A percentile compares a stretch with the other conserved stretches of the same genome.
phyloP scores from a whole-genome alignment of 2,329 filamentous ascomycete genomes.

The Trichophyton schoenleinii region DNA sequence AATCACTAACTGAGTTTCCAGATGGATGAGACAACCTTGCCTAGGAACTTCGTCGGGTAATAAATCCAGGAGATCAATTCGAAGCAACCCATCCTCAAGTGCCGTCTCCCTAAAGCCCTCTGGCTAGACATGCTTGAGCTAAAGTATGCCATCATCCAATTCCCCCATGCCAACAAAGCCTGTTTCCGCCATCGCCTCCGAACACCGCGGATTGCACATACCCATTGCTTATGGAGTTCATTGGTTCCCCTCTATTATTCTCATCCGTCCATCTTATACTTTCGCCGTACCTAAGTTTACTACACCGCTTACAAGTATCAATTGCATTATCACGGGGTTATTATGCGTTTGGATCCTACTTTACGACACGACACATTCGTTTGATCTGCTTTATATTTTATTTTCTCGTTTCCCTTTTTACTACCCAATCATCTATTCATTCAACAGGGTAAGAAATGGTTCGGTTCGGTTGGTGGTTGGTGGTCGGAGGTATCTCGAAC shows the following conservation, averaged over 20 bases:
- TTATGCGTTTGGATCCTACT: background rate
- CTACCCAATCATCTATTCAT: background rate
- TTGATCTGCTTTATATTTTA: background rate
- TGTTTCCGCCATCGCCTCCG: background rate
- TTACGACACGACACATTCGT: background rate
- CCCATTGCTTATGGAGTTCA: background rate
- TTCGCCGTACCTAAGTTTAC: background rate
- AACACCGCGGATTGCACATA: background rate
- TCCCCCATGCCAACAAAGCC: background rate
- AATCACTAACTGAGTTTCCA: background rate
- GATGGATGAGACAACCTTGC: conserved; percentile 5
- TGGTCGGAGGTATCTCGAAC: background rate
- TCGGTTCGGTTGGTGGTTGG: background rate
- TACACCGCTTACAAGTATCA: background rate
- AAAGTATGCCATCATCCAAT: background rate
- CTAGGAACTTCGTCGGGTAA: background rate
- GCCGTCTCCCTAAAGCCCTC: background rate
- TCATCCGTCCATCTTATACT: background rate
- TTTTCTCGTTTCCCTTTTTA: background rate
- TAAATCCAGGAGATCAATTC: conserved; percentile 1
- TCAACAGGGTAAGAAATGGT: background rate
- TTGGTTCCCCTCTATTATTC: background rate
- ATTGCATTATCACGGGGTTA: conserved; percentile 5
- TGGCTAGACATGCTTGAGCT: background rate
- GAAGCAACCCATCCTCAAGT: conserved; percentile 1